Base-by-base conservation (phyloP, 441 rosid genomes). In the Sinapis alba region DNA sequence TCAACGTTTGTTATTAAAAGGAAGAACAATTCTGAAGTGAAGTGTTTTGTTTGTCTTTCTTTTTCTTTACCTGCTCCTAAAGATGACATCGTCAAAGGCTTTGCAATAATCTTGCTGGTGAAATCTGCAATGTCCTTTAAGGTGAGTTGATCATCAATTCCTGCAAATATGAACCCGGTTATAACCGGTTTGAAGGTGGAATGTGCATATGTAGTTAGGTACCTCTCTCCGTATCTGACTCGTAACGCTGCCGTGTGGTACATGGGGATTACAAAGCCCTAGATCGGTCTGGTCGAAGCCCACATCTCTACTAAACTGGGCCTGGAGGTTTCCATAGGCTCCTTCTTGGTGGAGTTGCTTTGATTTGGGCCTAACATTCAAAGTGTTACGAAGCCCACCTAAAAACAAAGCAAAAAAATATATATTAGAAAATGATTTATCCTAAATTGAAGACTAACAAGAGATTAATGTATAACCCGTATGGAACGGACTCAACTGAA, bases 21-120 rank as follows among this genome's bases (percentile, higher is more conserved):
- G 13, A 36, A 36, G 10, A 36, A 36, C 47, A 38, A 12, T 38
- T 12, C 47, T 38, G 1, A 36, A 36, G n/a, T 11, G 43, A 28
- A 28, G 34, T 28, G 34, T 28, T 28, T 28, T 28, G 34, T 28
- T 1, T 1, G 34, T 28, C 7, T 6, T 28, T 28, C 32, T 28
- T 28, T 28, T 28, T 28, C 2, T 28, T 28, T 28, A 28, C 32
- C 32, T 26, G 28, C 28, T 28, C 32, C 32, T 28, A 28, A 28
- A 28, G 28, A 24, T 23, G 90, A 86, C 90, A 88, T 85, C 2
- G 90, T 88, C 58, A 88, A 83, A 26, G 87, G 86, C 23, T 89
- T 86, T 7, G 89, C 75, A 8, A 83, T 62, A 72, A 86, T 82
- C 79, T 82, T 83, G 63, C 77, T 74, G 57, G 84, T 84, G 70